Evolutionary conservation across 2,329 filamentous ascomycete genomes (phyloP).

Genomic region (Lasiodiplodia theobromae): DNA sequence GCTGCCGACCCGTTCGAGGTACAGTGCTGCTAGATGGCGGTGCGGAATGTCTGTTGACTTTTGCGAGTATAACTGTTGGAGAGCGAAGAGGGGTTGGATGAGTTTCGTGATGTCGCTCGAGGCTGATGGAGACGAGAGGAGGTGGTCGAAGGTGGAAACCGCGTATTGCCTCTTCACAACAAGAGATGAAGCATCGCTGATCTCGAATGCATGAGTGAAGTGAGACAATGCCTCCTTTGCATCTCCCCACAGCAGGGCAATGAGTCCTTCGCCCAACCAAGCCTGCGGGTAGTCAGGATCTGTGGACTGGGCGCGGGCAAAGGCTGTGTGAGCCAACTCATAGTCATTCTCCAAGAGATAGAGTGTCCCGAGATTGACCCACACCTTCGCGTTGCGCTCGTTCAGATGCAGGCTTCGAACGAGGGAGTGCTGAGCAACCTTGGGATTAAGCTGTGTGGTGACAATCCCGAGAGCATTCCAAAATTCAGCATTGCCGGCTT

Average conservation of each 20-base stretch:
- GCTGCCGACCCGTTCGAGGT: slow-evolving; percentile 81
- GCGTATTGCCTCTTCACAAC: slow-evolving; percentile 81
- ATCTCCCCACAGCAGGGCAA: slow-evolving; percentile 80
- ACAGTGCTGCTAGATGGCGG: slow-evolving; percentile 79
- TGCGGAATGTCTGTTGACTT: slow-evolving; percentile 74
- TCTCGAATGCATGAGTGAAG: slow-evolving; percentile 94
- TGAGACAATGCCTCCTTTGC: slow-evolving; percentile 78
- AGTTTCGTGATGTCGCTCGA: slow-evolving; percentile 66
- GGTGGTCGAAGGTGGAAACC: slow-evolving; percentile 80
- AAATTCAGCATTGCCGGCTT: slow-evolving; percentile 92
- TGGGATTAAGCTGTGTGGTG: slow-evolving; percentile 83
- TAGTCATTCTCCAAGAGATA: slow-evolving; percentile 85
- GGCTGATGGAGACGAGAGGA: slow-evolving; percentile 64
- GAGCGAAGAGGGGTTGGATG: slow-evolving; percentile 86
- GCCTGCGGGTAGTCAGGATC: slow-evolving; percentile 93
- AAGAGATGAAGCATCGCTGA: slow-evolving; percentile 78
- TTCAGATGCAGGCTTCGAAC: slow-evolving; percentile 92
- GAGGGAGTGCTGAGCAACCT: slow-evolving; percentile 91
- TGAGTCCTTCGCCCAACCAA: slow-evolving; percentile 90
- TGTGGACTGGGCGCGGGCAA: slow-evolving; percentile 88
- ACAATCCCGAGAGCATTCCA: slow-evolving; percentile 96
- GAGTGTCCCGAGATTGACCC: slow-evolving; percentile 89
- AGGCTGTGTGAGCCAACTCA: slow-evolving; percentile 86
- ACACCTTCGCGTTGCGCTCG: slow-evolving; percentile 80
- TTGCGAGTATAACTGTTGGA: slow-evolving; percentile 80